Evolutionary conservation across 2,329 filamentous ascomycete genomes (phyloP), one percentile per base, ranked within the genome.

Genomic region (Cladophialophora bantiana): DNA sequence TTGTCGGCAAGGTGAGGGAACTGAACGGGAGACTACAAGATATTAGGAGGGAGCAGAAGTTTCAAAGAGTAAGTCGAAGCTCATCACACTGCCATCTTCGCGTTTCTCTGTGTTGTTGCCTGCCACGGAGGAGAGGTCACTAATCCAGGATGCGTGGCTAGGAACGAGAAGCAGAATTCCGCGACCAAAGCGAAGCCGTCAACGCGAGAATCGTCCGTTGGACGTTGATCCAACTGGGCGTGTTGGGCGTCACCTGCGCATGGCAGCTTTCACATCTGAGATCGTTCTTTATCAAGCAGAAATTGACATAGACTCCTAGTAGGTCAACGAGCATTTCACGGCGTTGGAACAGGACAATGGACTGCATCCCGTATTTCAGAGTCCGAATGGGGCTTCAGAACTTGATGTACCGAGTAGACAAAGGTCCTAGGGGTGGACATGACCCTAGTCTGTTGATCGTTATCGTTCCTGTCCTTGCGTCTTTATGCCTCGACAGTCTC

Each of bases 231-330:
- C 95, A 99, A 81, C 83, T 98, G 68, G 86, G 89, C 60, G 88
- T 98, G 42, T 84, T 99, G 62, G 92, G 89, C 63, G 85, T 90
- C 64, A 97, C 95, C 38, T 99, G 95, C 82, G 92, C 93, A 68
- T 99, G 95, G 95, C 95, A 99, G 81, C 85, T 99, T 55, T 96
- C 93, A 62, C 94, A 99, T 81, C 86, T 99, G 74, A 88, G 95
- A 73, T 91, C 92, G 55, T 99, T 99, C 87, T 99, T 99, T 84
- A 99, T 99, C 85, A 99, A 99, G 87, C 94, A 98, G 84, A 99
- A 99, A 86, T 89, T 99, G 78, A 98, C 95, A 67, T 99, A 88
- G 81, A 74, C 13, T 10, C 45, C 2, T 20, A 38, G 53, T 20
- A 10, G 13, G 7, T 10, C 18, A 15, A 40, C 18, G 38, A 35